These are phyloP conservation scores for Toxicodendron radicans DNA, from an alignment of 345 rosid genomes.

Conservation along the genomic window DNA sequence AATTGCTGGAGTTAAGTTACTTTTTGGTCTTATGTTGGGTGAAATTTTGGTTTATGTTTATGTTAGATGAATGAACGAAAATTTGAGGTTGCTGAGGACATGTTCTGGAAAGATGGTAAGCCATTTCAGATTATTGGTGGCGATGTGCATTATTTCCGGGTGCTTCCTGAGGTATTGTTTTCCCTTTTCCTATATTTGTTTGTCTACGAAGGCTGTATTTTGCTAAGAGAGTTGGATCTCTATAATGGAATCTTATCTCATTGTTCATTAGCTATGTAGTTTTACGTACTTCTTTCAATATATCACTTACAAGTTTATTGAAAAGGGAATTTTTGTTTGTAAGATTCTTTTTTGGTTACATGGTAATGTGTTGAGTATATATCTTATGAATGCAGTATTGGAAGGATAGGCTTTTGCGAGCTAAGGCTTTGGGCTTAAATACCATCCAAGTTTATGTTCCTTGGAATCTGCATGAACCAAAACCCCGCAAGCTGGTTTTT, in stretches of 20 bases:
- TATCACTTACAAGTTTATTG: no score
- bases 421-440: slow-evolving; percentile 86
- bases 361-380: background rate
- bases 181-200: background rate
- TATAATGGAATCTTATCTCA: background rate
- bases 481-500: slow-evolving; percentile 64
- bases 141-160: slow-evolving; percentile 88
- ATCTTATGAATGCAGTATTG: slow-evolving; percentile 56
- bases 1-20: background rate
- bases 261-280: background rate
- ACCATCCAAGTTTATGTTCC: slow-evolving; percentile 88
- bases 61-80: slow-evolving; percentile 34
- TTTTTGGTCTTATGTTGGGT: background rate
- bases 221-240: background rate
- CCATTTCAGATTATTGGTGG: slow-evolving; percentile 86
- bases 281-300: no score
- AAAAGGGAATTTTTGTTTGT: background rate
- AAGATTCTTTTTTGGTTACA: background rate
- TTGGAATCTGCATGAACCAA: slow-evolving; percentile 97
- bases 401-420: slow-evolving; percentile 88
- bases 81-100: slow-evolving; percentile 73
- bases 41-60: background rate
- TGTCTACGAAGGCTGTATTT: background rate
- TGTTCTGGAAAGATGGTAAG: slow-evolving; percentile 76
- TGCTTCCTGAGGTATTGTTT: slow-evolving; percentile 69